Base-by-base conservation (phyloP, 176 grass and related monocot species). In the Phyllostachys edulis region DNA sequence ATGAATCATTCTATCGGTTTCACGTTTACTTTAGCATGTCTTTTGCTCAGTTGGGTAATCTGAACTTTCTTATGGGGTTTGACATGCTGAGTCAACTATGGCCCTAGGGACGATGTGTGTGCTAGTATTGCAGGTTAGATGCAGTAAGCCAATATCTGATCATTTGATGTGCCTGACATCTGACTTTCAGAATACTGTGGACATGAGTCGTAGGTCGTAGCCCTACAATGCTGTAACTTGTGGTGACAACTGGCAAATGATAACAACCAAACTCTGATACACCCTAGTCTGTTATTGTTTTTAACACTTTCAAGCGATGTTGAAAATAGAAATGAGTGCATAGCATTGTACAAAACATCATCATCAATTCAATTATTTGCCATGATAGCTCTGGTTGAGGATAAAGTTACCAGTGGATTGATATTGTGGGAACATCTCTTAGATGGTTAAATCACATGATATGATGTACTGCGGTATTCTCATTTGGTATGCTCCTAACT, bases 401-500 rank as follows among this genome's bases (percentile, higher is more conserved):
- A 62, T 18, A 63, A 6, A 69, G 39, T 61, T 56, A 50, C 15
- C 2, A 41, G n/a, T 77, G 59, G 63, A 63, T 78, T 32, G 37
- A 27, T 78, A 10, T 64, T 63, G 23, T 63, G 50, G 39, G 59
- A 64, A 78, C 32, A 78, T 32, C 21, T 44, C 39, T 32, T 46
- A 63, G 75, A 24, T 78, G n/a, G 13, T 63, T 63, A 61, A 38
- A 62, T 15, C n/a, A 37, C 5, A 5, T 75, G 69, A 74, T 74
- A 62, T 47, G 66, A 14, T 78, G 46, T 32, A 37, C 41, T 78
- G 20, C 32, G 46, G 18, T 86, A 38, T 66, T 29, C 59, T 50
- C 63, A 56, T 71, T 78, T 86, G 38, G 29, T 40, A 38, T 42
- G 8, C 24, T 73, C 29, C 45, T 90, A 49, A 90, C 41, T 21